Evolutionary conservation across 2,329 filamentous ascomycete genomes (phyloP), one percentile per base, ranked within the genome.

Genomic region (Monosporascus cannonballus): DNA sequence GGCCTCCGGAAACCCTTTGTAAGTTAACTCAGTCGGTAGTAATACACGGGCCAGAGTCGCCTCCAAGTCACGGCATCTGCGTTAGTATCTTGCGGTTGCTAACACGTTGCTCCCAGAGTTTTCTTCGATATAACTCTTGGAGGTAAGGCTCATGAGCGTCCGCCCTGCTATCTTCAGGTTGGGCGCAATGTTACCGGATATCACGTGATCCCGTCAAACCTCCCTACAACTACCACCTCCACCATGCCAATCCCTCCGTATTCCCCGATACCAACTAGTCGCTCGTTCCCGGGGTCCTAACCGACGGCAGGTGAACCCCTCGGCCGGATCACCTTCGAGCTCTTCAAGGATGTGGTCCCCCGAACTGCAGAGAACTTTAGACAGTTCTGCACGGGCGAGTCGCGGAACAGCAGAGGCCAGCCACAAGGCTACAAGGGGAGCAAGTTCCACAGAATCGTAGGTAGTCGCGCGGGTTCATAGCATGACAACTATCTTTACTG

Each of bases 351-450:
- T 71, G 78, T 87, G 22, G 88, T 90, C 0, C 91, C 92, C 58
- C 86, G 86, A 64, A 97, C 94, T 8, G 90, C 91, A 30, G 94
- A 97, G 72, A 97, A 97, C 76, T 97, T 99, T 70, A 89, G 92
- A 47, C 90, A 95, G 67, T 96, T 96, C 74, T 96, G 92, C 74
- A 97, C 93, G 0, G 94, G 94, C 63, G 93, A 97, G 76, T 85
- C 81, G 60, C 96, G 91, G 73, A 89, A 89, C 66, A 71, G 81
- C 49, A 80, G 84, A 9, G 90, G 90, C 36, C 79, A 85, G 57
- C 87, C 92, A 1, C 89, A 95, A 67, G 94, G 94, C 57, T 99
- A 96, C 79, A 97, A 96, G 74, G 89, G 89, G 51, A 87, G 83
- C 75, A 95, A 90, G 70, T 96, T 97, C 65, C 94, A 97, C 72